Conservation (phyloP, 169 alveolate species). For the Eimeria sp. region DNA sequence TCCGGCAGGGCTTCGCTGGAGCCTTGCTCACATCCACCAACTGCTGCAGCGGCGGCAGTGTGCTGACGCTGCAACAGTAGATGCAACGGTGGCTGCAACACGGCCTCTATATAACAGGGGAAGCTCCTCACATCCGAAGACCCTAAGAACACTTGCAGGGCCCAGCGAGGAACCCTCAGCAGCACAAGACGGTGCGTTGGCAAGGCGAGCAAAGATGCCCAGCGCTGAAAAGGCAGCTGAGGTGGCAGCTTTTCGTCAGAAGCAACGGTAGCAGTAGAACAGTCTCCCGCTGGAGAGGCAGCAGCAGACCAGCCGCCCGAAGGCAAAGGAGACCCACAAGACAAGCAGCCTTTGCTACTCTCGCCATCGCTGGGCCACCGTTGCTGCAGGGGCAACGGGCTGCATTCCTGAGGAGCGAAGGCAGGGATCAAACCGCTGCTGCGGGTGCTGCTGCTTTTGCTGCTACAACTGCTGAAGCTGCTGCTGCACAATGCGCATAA, state of each 20-base stretch:
- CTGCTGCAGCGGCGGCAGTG: not conserved
- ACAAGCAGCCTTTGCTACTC: not conserved
- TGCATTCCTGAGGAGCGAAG: not conserved
- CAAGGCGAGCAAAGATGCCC: constrained; percentile 31
- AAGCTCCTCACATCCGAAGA: constrained; percentile 22
- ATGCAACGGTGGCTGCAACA: constrained; percentile 72
- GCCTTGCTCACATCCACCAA: not conserved
- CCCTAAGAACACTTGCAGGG: not conserved
- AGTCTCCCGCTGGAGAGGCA: constrained; percentile 14
- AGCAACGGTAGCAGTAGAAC: not conserved
- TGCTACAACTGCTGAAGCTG: constrained; percentile 33
- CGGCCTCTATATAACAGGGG: constrained; percentile 78
- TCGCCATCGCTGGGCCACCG: constrained; percentile 9
- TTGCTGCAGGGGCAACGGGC: not conserved
- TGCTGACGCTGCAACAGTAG: constrained; percentile 26
- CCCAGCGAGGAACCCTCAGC: constrained; percentile 57
- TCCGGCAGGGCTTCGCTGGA: not conserved
- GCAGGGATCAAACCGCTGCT: not conserved
- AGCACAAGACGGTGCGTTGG: constrained; percentile 55
- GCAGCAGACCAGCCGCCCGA: not conserved
- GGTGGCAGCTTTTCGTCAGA: not conserved
- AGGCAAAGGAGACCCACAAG: not conserved
- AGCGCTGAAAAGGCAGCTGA: constrained; percentile 41
- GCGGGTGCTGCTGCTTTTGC: constrained; percentile 31
- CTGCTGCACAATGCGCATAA: constrained; percentile 29